Conservation (phyloP, 2,329 filamentous ascomycete species). For the Stenocarpella maydis region DNA sequence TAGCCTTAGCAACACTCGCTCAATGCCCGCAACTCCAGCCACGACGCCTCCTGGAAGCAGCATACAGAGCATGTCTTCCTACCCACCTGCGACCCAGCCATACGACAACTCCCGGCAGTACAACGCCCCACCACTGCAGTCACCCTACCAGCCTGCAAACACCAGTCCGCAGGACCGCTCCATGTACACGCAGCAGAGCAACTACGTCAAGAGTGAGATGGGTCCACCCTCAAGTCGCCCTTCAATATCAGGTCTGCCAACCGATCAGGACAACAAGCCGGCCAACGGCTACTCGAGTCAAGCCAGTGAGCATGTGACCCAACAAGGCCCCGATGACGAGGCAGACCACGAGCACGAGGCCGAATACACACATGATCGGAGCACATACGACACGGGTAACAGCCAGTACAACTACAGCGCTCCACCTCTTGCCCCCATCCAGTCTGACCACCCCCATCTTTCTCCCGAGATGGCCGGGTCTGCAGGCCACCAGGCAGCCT, state of each 20-base stretch:
- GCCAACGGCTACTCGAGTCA: slow-evolving; percentile 68
- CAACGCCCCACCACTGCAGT: slow-evolving; percentile 71
- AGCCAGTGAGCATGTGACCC: slow-evolving; percentile 61
- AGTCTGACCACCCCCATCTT: slow-evolving; percentile 78
- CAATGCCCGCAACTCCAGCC: slow-evolving; percentile 89
- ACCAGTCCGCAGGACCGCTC: slow-evolving; percentile 65
- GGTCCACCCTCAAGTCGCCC: slow-evolving; percentile 76
- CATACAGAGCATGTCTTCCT: slow-evolving; percentile 81
- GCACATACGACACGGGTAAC: slow-evolving; percentile 76
- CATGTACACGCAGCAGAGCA: slow-evolving; percentile 76
- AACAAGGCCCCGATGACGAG: slow-evolving; percentile 69
- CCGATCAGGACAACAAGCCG: slow-evolving; percentile 67
- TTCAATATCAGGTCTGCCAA: slow-evolving; percentile 60
- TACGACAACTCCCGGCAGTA: slow-evolving; percentile 86
- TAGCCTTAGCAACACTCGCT: slow-evolving; percentile 78
- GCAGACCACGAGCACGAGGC: slow-evolving; percentile 77
- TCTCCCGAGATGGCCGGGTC: slow-evolving; percentile 85
- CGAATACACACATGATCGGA: slow-evolving; percentile 88
- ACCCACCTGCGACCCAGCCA: slow-evolving; percentile 71
- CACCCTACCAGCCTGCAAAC: slow-evolving; percentile 73
- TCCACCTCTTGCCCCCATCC: slow-evolving; percentile 70
- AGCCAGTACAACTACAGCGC: slow-evolving; percentile 81
- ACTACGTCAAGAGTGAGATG: slow-evolving; percentile 88
- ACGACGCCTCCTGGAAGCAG: slow-evolving; percentile 84
- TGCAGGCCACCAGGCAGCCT: slow-evolving; percentile 79